These are phyloP conservation scores for Prinsepia uniflora DNA, from an alignment of 306 rosid species.

Conservation along the genomic window DNA sequence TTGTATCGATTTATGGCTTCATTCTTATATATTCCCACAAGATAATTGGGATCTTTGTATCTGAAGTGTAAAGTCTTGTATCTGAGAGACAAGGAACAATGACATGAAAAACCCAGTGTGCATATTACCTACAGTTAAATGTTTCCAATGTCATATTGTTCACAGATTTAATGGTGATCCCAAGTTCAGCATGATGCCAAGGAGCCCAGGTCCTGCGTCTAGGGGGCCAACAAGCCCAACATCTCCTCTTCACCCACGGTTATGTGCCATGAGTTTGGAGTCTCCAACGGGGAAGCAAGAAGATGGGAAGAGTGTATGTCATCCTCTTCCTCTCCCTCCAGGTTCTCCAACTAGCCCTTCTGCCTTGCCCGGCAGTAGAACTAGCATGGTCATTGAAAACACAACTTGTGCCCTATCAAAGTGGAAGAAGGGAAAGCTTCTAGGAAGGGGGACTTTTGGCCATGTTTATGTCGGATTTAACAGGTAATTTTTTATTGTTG, in stretches of 20 bases:
- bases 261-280: constrained; percentile 50
- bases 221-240: constrained; percentile 91
- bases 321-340: constrained; percentile 93
- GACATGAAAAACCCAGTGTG: not conserved
- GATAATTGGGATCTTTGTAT: not conserved
- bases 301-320: constrained; percentile 67
- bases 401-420: constrained; percentile 38
- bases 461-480: constrained; percentile 91
- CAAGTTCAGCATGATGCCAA: constrained; percentile 48
- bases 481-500: constrained; percentile 44
- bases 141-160: constrained; percentile 30
- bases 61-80: not conserved
- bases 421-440: constrained; percentile 93
- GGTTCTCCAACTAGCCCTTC: constrained; percentile 92
- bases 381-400: constrained; percentile 38
- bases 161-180: constrained; percentile 56
- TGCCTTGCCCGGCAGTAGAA: constrained; percentile 39
- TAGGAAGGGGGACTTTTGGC: constrained; percentile 95
- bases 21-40: not conserved
- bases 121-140: constrained; percentile 23
- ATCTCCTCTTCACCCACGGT: constrained; percentile 76
- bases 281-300: constrained; percentile 75
- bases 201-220: constrained; percentile 79
- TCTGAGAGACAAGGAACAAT: not conserved
- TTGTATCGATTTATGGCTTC: not conserved